Conservation (phyloP, 202 grass and related monocot genomes). For the Miscanthus sacchariflorus region DNA sequence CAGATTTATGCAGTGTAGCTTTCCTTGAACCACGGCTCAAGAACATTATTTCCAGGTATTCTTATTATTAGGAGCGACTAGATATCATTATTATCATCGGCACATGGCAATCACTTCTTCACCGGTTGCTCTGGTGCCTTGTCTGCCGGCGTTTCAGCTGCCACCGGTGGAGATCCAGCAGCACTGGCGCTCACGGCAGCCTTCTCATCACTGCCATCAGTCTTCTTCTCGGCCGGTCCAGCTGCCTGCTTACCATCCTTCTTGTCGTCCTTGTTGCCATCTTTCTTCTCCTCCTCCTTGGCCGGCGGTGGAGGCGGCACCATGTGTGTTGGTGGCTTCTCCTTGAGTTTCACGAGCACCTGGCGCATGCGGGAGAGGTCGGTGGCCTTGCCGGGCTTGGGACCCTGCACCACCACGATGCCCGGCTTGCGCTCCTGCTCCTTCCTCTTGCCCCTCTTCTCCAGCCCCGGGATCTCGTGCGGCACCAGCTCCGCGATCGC, state of each 20-base stretch:
- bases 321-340: conserved; percentile 67
- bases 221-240: conserved; percentile 23
- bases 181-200: background rate
- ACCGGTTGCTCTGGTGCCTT: background rate
- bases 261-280: conserved; percentile 16
- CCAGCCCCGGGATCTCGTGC: conserved; percentile 68
- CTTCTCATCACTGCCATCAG: background rate
- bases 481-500: conserved; percentile 85
- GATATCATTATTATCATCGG: background rate
- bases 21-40: background rate
- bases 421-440: conserved; percentile 59
- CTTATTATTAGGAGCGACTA: background rate
- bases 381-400: conserved; percentile 82
- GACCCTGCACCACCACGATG: conserved; percentile 68
- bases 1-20: background rate
- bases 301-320: conserved; percentile 36
- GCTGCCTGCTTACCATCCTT: conserved; percentile 28
- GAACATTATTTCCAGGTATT: background rate
- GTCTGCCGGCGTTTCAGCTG: background rate
- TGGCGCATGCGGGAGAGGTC: conserved; percentile 82
- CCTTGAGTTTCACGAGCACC: conserved; percentile 70
- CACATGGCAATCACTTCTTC: conserved; percentile 29
- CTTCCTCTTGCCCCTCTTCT: conserved; percentile 74
- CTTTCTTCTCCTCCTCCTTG: conserved; percentile 37
- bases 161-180: background rate